Conservation (phyloP, 2,329 filamentous ascomycete species). For the Diaporthe nobilis region DNA sequence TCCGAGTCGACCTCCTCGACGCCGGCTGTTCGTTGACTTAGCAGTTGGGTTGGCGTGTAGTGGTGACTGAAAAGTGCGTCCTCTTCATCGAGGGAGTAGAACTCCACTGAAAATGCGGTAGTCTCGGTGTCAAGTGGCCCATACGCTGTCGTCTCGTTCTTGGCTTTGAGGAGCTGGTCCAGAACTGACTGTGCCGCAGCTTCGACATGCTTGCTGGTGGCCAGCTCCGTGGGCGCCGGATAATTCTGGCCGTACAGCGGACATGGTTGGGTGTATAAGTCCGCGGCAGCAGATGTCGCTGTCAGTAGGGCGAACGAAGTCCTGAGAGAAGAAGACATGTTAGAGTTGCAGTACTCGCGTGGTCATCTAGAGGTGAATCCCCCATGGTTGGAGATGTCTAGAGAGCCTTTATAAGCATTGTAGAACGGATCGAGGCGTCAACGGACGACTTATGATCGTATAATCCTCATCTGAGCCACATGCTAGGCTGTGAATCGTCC, state of each 20-base stretch:
- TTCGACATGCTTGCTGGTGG: conserved; percentile 3
- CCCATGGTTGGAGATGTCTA: background rate
- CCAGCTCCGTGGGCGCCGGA: conserved; percentile 13
- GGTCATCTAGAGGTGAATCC: no score
- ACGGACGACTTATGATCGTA: background rate
- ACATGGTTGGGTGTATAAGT: conserved; percentile 13
- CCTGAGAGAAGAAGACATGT: background rate
- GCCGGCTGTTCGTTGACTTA: conserved; percentile 43
- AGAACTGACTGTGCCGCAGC: conserved; percentile 6
- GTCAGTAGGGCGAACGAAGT: background rate
- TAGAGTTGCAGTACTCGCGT: background rate
- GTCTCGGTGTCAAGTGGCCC: conserved; percentile 21
- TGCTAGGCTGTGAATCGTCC: background rate
- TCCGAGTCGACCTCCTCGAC: conserved; percentile 49
- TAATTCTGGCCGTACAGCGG: conserved; percentile 32
- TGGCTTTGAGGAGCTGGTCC: conserved; percentile 4
- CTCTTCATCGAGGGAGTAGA: conserved; percentile 42
- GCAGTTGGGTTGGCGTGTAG: conserved; percentile 43
- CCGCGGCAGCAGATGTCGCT: conserved; percentile 4
- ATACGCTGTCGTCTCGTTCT: conserved; percentile 9
- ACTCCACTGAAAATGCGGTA: conserved; percentile 40
- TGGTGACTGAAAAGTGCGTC: conserved; percentile 47
- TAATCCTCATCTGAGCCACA: conserved; percentile 20
- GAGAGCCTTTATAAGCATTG: background rate
- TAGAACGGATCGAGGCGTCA: fast-evolving